Conservation (phyloP, 140 eudicot species). For the Anethum foeniculum region DNA sequence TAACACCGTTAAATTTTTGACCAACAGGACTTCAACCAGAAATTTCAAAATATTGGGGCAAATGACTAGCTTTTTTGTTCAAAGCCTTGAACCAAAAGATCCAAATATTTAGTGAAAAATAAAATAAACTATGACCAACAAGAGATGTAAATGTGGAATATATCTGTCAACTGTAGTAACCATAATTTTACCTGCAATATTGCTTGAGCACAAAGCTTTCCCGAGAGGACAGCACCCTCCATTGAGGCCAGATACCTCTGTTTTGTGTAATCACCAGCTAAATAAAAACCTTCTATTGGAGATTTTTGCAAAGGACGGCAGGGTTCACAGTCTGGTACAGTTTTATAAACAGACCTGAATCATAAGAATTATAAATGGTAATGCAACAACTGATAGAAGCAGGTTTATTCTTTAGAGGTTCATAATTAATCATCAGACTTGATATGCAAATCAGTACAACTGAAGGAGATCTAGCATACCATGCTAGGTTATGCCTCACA, state of each 20-base stretch:
- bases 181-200: constrained; percentile 62
- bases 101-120: neutral
- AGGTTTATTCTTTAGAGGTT: neutral
- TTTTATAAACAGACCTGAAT: constrained; percentile 87
- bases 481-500: neutral
- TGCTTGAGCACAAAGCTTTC: constrained; percentile 94
- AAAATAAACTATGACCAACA: neutral
- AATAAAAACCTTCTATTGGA: constrained; percentile 83
- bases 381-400: neutral
- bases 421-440: neutral
- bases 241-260: constrained; percentile 96
- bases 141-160: neutral
- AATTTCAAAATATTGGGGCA: neutral
- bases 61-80: neutral
- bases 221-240: constrained; percentile 99
- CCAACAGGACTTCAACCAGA: neutral
- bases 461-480: neutral
- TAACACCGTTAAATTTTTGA: neutral
- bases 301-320: constrained; percentile 95
- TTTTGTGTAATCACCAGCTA: constrained; percentile 97
- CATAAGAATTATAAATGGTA: neutral
- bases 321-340: constrained; percentile 88
- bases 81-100: neutral
- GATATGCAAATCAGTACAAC: constrained; percentile 1
- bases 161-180: neutral